These are phyloP conservation scores for Fusarium armeniacum DNA, from an alignment of 2,329 filamentous ascomycete species.

Conservation along the genomic window DNA sequence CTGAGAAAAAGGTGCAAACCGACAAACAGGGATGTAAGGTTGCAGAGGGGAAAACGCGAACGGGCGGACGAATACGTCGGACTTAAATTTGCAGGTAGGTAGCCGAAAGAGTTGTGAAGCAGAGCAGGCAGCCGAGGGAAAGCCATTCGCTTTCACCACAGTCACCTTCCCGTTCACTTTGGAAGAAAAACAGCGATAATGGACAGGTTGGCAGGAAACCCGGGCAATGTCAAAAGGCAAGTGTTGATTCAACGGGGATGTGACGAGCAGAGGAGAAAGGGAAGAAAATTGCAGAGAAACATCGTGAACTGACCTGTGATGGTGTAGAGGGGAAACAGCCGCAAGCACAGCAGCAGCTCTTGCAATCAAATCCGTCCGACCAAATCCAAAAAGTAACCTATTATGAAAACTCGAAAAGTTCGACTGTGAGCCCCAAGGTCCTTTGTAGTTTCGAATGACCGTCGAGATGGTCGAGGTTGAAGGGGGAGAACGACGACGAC, in stretches of 20 bases:
- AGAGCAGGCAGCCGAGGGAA: slow-evolving; percentile 36
- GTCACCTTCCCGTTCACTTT: slow-evolving; percentile 18
- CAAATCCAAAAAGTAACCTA: slow-evolving; percentile 24
- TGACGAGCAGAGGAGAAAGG: slow-evolving; percentile 16
- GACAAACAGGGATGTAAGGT: slow-evolving; percentile 18
- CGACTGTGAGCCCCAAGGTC: slow-evolving; percentile 38
- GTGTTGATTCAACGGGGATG: slow-evolving; percentile 14
- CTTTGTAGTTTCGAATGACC: slow-evolving; percentile 43
- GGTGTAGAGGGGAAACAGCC: slow-evolving; percentile 28
- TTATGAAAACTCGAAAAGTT: slow-evolving; percentile 28
- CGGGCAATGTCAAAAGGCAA: slow-evolving; percentile 8
- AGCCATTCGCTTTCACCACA: slow-evolving; percentile 30
- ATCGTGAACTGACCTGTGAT: slow-evolving; percentile 45
- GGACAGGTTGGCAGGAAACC: slow-evolving; percentile 3
- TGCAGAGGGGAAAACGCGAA: slow-evolving; percentile 11
- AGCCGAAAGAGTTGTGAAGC: slow-evolving; percentile 26
- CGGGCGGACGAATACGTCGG: slow-evolving; percentile 16
- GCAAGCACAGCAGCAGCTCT: slow-evolving; percentile 40
- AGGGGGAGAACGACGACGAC: slow-evolving; percentile 29
- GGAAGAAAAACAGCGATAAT: slow-evolving; percentile 21
- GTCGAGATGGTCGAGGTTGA: slow-evolving; percentile 39
- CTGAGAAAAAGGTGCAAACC: slow-evolving; percentile 14
- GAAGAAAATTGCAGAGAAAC: slow-evolving; percentile 21
- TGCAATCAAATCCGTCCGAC: slow-evolving; percentile 25
- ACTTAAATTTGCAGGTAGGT: slow-evolving; percentile 28